A percentile compares a stretch with the other conserved stretches of the same genome.
These are phyloP conservation scores for Fragilaria radians DNA, from an alignment of 108 stramenopile genomes.

Conservation along the genomic window DNA sequence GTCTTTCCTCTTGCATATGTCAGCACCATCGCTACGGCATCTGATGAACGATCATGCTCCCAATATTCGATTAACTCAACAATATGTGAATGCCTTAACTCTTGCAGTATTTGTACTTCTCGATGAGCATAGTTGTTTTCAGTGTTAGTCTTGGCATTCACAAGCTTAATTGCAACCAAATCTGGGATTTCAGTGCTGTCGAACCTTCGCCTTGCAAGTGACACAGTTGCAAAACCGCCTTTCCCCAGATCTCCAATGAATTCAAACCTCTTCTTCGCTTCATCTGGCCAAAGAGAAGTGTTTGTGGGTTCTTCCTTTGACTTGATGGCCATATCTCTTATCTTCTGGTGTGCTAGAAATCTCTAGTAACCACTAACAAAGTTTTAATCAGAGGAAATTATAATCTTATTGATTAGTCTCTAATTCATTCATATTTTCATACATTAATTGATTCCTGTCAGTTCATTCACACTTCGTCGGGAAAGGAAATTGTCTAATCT, in stretches of 20 bases:
- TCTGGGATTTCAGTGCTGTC: neutral
- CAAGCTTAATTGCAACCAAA: conserved; percentile 36
- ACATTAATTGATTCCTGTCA: no score
- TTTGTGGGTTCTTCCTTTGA: no score
- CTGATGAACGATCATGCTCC: conserved; percentile 7
- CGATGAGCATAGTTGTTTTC: conserved; percentile 25
- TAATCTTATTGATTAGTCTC: no score
- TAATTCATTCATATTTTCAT: no score
- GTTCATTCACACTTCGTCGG: no score
- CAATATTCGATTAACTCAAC: conserved; percentile 42
- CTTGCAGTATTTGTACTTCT: conserved; percentile 43
- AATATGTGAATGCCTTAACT: conserved; percentile 59
- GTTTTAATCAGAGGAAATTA: no score
- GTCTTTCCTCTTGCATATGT: conserved; percentile 38
- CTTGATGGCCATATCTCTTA: no score
- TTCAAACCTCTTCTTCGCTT: conserved; percentile 18
- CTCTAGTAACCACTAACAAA: no score
- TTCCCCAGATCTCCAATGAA: conserved; percentile 26
- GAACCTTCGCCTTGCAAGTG: conserved; percentile 17
- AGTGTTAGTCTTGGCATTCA: conserved; percentile 4
- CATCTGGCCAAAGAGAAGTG: conserved; percentile 24
- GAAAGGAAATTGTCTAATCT: no score
- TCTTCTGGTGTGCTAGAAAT: no score
- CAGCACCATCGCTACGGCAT: conserved; percentile 18
- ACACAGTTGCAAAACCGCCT: conserved; percentile 39